phyloP scores from a whole-genome alignment of 2,329 filamentous ascomycete species.

The Lasiodiplodia sp. region DNA sequence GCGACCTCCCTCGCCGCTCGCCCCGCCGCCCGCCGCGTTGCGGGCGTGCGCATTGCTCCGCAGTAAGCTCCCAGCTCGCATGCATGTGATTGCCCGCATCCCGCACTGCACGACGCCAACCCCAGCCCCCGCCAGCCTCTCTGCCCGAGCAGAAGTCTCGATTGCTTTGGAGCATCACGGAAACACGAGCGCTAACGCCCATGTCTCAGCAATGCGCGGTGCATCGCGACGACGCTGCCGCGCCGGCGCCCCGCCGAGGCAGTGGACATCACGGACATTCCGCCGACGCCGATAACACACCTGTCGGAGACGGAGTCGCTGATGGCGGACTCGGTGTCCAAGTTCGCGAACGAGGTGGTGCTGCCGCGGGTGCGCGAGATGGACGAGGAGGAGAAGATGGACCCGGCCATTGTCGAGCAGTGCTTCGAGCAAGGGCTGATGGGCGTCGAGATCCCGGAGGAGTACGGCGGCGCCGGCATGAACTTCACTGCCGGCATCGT shows the following conservation, averaged over 20 bases:
- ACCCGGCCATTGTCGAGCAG: slow-evolving; percentile 84
- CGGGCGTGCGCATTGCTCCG: slow-evolving; percentile 26
- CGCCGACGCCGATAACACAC: slow-evolving; percentile 91
- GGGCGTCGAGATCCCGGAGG: slow-evolving; percentile 96
- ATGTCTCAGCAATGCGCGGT: slow-evolving; percentile 38
- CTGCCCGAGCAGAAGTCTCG: too few relatives aligned
- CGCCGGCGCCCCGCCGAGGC: slow-evolving; percentile 43
- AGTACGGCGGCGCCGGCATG: slow-evolving; percentile 96
- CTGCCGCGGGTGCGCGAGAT: slow-evolving; percentile 93
- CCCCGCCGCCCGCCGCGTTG: slow-evolving; percentile 24
- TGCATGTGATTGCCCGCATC: slow-evolving; percentile 22
- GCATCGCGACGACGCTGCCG: slow-evolving; percentile 51
- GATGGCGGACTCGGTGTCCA: slow-evolving; percentile 88
- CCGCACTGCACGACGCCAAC: not conserved
- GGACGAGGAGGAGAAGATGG: slow-evolving; percentile 97
- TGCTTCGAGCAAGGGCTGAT: slow-evolving; percentile 97
- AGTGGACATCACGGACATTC: slow-evolving; percentile 73
- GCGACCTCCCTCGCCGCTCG: slow-evolving; percentile 34
- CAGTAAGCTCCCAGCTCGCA: slow-evolving; percentile 26
- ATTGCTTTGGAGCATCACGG: too few relatives aligned
- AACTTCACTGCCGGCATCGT: slow-evolving; percentile 98
- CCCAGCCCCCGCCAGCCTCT: not conserved
- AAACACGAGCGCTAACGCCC: slow-evolving; percentile 24
- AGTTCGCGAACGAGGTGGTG: slow-evolving; percentile 89
- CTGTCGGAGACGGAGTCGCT: slow-evolving; percentile 87